Conservation (phyloP, 768 basidiomycete genomes). For the Leccinum variicolor region DNA sequence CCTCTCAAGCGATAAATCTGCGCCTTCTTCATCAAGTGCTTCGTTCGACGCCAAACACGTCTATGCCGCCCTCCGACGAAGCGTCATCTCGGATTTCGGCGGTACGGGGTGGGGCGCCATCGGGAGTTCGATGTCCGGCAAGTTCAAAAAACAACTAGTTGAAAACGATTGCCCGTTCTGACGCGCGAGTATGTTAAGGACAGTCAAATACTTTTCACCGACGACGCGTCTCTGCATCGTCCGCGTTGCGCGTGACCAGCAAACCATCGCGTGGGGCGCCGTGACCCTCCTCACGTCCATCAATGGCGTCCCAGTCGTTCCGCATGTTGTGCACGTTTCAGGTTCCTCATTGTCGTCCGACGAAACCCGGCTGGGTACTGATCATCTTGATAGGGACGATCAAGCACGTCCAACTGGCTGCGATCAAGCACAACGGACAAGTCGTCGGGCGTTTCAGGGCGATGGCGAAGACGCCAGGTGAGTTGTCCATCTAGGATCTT, state of each 20-base stretch:
- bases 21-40: slow-evolving; percentile 24
- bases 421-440: slow-evolving; percentile 69
- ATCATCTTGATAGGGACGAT: slow-evolving; percentile 62
- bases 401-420: slow-evolving; percentile 77
- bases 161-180: neutral
- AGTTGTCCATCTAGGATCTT: slow-evolving; percentile 4
- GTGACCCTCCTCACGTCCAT: slow-evolving; percentile 52
- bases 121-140: slow-evolving; percentile 66
- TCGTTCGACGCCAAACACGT: slow-evolving; percentile 55
- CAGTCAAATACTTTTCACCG: slow-evolving; percentile 89
- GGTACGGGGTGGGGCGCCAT: slow-evolving; percentile 86
- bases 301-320: no score
- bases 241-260: slow-evolving; percentile 79
- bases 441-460: slow-evolving; percentile 67
- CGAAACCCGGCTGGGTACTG: neutral
- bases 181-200: neutral
- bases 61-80: slow-evolving; percentile 66
- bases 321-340: slow-evolving; percentile 72
- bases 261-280: slow-evolving; percentile 76
- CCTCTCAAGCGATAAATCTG: neutral
- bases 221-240: slow-evolving; percentile 82
- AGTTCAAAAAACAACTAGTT: slow-evolving; percentile 16
- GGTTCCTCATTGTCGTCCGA: slow-evolving; percentile 44
- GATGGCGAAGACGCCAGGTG: slow-evolving; percentile 50
- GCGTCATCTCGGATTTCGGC: slow-evolving; percentile 71